phyloP scores from a whole-genome alignment of 306 rosid species.

The Elaeagnus macrophylla region DNA sequence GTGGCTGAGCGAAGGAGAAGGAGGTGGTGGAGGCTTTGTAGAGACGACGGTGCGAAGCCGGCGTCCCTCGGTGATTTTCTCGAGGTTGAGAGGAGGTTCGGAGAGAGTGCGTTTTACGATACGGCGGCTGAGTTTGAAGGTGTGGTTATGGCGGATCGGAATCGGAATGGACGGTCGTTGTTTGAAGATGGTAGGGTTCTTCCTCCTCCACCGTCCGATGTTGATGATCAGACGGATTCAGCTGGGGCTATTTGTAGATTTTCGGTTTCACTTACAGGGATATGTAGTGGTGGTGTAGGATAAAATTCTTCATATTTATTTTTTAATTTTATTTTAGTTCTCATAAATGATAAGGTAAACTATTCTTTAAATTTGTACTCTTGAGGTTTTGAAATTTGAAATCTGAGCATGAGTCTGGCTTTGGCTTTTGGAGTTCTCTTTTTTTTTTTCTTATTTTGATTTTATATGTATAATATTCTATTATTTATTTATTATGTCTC shows the following conservation, averaged over 20 bases:
- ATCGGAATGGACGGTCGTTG: slow-evolving; percentile 43
- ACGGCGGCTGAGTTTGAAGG: slow-evolving; percentile 87
- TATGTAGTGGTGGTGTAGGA: slow-evolving; percentile 67
- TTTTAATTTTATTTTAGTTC: not conserved
- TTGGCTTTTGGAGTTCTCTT: slow-evolving; percentile 9
- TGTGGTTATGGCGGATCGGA: slow-evolving; percentile 34
- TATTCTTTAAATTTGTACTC: no score
- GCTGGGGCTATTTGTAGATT: slow-evolving; percentile 51
- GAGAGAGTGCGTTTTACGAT: slow-evolving; percentile 69
- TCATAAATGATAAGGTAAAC: no score
- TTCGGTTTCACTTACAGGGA: slow-evolving; percentile 61
- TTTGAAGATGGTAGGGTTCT: slow-evolving; percentile 82
- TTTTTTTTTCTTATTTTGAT: not conserved
- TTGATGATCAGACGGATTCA: slow-evolving; percentile 33
- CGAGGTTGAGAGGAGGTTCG: slow-evolving; percentile 82
- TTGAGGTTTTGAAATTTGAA: no score
- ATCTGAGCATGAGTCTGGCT: not conserved
- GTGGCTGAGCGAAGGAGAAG: slow-evolving; percentile 52
- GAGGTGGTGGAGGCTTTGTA: slow-evolving; percentile 88
- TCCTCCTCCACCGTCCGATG: slow-evolving; percentile 66
- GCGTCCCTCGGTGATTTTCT: slow-evolving; percentile 80
- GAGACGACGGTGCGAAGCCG: slow-evolving; percentile 60
- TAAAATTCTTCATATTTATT: slow-evolving; percentile 10
- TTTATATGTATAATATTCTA: no score
- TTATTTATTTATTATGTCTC: no score